Conservation (phyloP, 2,329 filamentous ascomycete genomes). For the Xylaria digitata region DNA sequence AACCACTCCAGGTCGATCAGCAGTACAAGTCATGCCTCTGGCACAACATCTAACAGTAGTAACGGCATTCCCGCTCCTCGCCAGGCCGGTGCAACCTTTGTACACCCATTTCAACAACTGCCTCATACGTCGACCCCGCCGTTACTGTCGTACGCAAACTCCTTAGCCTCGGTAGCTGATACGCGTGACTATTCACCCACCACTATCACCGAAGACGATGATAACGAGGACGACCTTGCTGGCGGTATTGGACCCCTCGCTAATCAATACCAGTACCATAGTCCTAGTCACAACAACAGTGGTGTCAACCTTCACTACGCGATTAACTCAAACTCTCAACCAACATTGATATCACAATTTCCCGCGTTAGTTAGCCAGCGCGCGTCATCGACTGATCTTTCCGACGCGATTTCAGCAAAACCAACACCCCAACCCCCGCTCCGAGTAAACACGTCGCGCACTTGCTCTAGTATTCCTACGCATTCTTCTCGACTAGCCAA, state of each 20-base stretch:
- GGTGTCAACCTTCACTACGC: conserved; percentile 47
- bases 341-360: conserved; percentile 49
- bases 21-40: conserved; percentile 67
- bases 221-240: conserved; percentile 49
- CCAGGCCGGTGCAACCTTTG: conserved; percentile 62
- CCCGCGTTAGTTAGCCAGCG: conserved; percentile 56
- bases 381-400: conserved; percentile 54
- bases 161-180: conserved; percentile 61
- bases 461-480: conserved; percentile 47
- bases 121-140: conserved; percentile 71
- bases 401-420: conserved; percentile 45
- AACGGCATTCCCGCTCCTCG: conserved; percentile 46
- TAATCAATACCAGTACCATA: conserved; percentile 29
- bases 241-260: conserved; percentile 4
- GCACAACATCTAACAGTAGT: conserved; percentile 65
- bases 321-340: conserved; percentile 47
- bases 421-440: conserved; percentile 44
- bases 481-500: conserved; percentile 55
- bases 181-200: conserved; percentile 66
- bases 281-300: conserved; percentile 10
- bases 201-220: conserved; percentile 65
- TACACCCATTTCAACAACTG: conserved; percentile 74
- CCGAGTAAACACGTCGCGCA: conserved; percentile 55
- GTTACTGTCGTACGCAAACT: conserved; percentile 68
- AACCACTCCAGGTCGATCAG: conserved; percentile 69